Base-by-base conservation (phyloP, 352 stramenopile species). In the Phytophthora chlamydospora region DNA sequence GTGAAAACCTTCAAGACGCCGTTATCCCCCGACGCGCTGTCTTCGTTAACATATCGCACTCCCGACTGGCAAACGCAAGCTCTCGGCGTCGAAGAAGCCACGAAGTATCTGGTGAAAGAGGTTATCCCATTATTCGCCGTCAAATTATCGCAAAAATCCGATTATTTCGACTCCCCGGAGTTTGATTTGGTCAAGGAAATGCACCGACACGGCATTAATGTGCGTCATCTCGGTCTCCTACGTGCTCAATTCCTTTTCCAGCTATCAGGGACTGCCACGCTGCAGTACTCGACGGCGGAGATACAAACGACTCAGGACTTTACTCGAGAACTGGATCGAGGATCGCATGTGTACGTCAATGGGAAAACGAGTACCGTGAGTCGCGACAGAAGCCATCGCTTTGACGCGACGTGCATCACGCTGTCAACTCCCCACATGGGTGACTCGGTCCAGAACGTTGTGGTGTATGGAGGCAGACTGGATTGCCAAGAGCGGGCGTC, bases 181-280 rank as follows among this genome's bases (percentile, higher is more conserved):
- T 89, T 90, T 40, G 49, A 84, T 44, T 40, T 98, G 11, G 83
- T 82, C 0, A 64, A 75, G 9, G 90, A 97, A 50, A 76, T 98
- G 73, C 91, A 98, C 58, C 67, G 83, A 24, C 81, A 95, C 14
- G 93, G 93, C 1, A 96, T 98, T 49, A 97, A 96, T 49, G 58
- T 97, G 51, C 85, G 93, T 0, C 91, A 98, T 45, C 67, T 98
- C 19, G 91, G 91, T 4, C 51, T 96, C 1, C 32, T 98, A 6
- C 82, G 93, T 8, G 57, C 77, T 0, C 75, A 90, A 38, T 97
- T 97, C 53, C 81, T 85, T 32, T 83, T 91, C 39, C 64, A 77
- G 19, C 60, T 98, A 1, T 74, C 78, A 0, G 90, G 88, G 16
- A 95, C 68, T 0, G 90, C 85, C 10, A 88, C 81, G 12, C 62